Evolutionary conservation across 306 rosid species (phyloP), one percentile per base, ranked within the genome.

Genomic region (Elaeagnus macrophylla): DNA sequence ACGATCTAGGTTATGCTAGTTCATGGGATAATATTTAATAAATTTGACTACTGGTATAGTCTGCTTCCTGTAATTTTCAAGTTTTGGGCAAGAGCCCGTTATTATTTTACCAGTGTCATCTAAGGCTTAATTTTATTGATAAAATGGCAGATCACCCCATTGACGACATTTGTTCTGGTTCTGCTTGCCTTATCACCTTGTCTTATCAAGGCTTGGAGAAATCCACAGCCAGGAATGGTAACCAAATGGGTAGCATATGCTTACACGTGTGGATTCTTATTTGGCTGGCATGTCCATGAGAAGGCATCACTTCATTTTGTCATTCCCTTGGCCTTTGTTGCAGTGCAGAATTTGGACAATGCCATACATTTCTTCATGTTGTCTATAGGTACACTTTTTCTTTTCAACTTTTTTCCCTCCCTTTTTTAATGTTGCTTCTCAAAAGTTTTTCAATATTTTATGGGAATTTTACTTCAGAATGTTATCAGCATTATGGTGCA

Each of bases 211-310:
- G 96, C 86, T 59, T 86, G 93, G 83, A 85, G 72, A 61, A 67
- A 82, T 62, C 97, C 97, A 44, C 83, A 13, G 65, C 96, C 95
- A 39, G 58, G 64, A 57, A 77, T 68, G 94, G 78, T 86, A 56
- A 71, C 70, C 13, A 82, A 95, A 79, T 91, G 94, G 86, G 60
- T 86, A 73, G 79, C 93, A 67, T 91, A 86, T 80, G 86, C 95
- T 62, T 91, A 81, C 77, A 79, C 83, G 15, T 86, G 94, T 63
- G 96, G 97, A 40, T 91, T 86, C 76, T 62, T 91, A 44, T 86
- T 86, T 67, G 97, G 97, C 58, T 91, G 97, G 97, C 97, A 91
- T 65, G 95, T 86, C 47, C 97, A 91, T 63, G 97, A 91, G 72
- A 91, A 86, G 71, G 97, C 97, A 63, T 86, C 93, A 20, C 86